phyloP scores from a whole-genome alignment of 2,329 filamentous ascomycete genomes.

The Botrytis fabae region DNA sequence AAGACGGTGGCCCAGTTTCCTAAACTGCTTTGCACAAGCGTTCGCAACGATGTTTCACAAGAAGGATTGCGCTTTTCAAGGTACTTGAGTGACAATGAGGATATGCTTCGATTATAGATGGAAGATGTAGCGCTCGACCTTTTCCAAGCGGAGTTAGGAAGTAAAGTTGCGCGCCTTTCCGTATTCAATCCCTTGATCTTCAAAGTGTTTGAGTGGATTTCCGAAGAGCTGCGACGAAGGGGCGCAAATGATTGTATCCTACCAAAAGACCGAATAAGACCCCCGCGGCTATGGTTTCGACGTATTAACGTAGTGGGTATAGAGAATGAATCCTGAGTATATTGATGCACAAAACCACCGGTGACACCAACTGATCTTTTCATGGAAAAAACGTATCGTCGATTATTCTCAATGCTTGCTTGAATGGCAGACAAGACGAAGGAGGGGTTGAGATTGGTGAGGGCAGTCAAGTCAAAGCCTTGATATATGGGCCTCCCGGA shows the following conservation, averaged over 20 bases:
- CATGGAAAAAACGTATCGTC: slow-evolving; percentile 10
- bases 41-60: slow-evolving; percentile 11
- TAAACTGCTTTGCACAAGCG: slow-evolving; percentile 17
- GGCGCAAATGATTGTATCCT: slow-evolving; percentile 12
- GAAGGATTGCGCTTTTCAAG: slow-evolving; percentile 15
- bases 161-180: slow-evolving; percentile 8
- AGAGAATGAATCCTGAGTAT: background rate
- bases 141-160: slow-evolving; percentile 9
- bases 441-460: slow-evolving; percentile 5
- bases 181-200: slow-evolving; percentile 1
- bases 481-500: background rate
- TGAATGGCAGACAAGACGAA: background rate
- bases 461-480: background rate
- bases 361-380: slow-evolving; percentile 7
- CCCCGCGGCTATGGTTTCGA: background rate
- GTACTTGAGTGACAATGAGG: slow-evolving; percentile 1
- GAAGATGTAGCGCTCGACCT: slow-evolving; percentile 6
- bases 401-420: background rate
- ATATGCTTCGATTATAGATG: background rate
- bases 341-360: slow-evolving; percentile 1
- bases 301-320: background rate
- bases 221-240: slow-evolving; percentile 15
- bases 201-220: background rate
- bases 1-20: slow-evolving; percentile 15
- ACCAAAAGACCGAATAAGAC: background rate